These are phyloP conservation scores for Zizania palustris DNA, from an alignment of 202 grass and related monocot genomes.

Conservation along the genomic window DNA sequence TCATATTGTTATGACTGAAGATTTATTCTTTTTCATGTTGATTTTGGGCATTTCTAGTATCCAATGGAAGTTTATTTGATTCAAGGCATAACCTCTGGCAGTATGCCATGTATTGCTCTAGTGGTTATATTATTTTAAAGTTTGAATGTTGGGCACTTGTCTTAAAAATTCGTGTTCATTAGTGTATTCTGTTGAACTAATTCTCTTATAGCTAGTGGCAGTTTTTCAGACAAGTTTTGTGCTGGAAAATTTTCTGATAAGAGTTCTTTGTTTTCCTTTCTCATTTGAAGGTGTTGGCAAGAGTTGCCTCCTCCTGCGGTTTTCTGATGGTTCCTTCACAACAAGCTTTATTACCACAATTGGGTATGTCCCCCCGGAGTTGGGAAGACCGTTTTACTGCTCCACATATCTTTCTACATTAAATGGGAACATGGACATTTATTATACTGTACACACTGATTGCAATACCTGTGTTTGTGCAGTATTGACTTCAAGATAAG, in stretches of 20 bases:
- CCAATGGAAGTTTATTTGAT: background rate
- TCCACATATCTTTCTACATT: background rate
- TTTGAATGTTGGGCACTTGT: background rate
- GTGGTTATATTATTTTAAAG: background rate
- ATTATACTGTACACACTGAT: slow-evolving; percentile 8
- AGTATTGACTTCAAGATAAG: slow-evolving; percentile 99
- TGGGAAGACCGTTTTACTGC: slow-evolving; percentile 4
- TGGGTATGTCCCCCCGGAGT: slow-evolving; percentile 49
- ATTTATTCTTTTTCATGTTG: background rate
- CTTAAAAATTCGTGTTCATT: background rate
- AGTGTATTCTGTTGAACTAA: background rate
- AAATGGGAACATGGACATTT: background rate
- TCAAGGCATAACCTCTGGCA: slow-evolving; percentile 6
- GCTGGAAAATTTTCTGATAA: slow-evolving; percentile 10
- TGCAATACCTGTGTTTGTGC: slow-evolving; percentile 27
- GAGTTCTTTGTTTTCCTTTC: slow-evolving; percentile 12
- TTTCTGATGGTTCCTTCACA: slow-evolving; percentile 97
- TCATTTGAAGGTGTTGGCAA: slow-evolving; percentile 85
- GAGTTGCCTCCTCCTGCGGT: slow-evolving; percentile 97
- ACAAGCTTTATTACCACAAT: slow-evolving; percentile 99
- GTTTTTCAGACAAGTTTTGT: background rate
- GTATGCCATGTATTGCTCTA: background rate
- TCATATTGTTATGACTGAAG: background rate
- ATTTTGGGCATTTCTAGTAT: slow-evolving; percentile 9
- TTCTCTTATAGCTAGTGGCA: background rate